Conservation (phyloP, 805 yeast species). For the Zygosaccharomyces rouxii region DNA sequence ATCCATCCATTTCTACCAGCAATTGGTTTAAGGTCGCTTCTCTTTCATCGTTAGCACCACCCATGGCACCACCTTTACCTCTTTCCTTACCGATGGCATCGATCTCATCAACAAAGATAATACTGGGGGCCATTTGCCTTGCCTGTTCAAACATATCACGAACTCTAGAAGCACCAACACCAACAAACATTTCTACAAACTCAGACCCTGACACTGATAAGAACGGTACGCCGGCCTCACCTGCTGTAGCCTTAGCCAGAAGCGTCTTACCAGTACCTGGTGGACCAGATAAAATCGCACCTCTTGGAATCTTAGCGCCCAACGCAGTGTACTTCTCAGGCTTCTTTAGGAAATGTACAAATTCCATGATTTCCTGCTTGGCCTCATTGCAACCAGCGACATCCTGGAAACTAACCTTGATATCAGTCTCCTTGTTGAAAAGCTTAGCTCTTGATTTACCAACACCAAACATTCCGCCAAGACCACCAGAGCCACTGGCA, state of each 20-base stretch:
- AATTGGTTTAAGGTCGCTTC: constrained; percentile 90
- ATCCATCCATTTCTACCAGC: constrained; percentile 94
- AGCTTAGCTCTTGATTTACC: constrained; percentile 76
- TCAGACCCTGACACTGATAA: constrained; percentile 90
- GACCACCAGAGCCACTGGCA: constrained; percentile 50
- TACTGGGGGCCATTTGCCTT: constrained; percentile 83
- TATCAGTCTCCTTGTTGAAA: constrained; percentile 78
- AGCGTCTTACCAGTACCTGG: constrained; percentile 97
- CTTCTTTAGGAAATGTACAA: constrained; percentile 80
- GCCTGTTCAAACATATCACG: constrained; percentile 90
- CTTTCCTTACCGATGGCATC: constrained; percentile 93
- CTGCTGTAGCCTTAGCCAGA: constrained; percentile 92
- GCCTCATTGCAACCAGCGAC: constrained; percentile 96
- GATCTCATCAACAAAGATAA: constrained; percentile 88
- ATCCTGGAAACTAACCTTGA: constrained; percentile 76
- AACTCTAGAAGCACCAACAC: constrained; percentile 93
- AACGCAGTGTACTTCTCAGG: constrained; percentile 79
- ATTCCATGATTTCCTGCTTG: constrained; percentile 92
- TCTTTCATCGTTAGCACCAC: constrained; percentile 88
- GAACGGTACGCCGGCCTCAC: constrained; percentile 94
- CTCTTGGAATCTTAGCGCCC: constrained; percentile 94
- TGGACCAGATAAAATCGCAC: constrained; percentile 90
- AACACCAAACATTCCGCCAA: constrained; percentile 67
- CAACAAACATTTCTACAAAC: constrained; percentile 95
- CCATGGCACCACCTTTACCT: constrained; percentile 64